A percentile compares a stretch with the other conserved stretches of the same genome.
Conservation (phyloP, 2,329 filamentous ascomycete species). For the Fusarium incarnatum region DNA sequence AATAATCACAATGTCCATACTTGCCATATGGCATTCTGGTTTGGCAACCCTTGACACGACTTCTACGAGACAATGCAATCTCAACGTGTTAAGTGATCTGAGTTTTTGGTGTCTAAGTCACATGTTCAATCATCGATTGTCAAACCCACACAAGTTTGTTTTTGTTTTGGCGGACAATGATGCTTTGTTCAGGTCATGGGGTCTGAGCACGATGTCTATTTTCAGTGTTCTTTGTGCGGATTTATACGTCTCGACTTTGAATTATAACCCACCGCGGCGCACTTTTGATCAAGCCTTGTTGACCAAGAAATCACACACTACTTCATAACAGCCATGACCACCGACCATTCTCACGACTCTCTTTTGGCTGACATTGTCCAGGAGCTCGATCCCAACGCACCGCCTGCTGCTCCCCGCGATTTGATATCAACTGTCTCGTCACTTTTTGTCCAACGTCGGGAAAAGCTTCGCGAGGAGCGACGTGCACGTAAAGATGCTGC, state of each 20-base stretch:
- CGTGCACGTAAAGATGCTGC: background rate
- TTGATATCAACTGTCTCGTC: slow-evolving; percentile 22
- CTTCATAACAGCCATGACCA: background rate
- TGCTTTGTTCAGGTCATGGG: slow-evolving; percentile 9
- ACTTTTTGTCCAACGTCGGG: slow-evolving; percentile 12
- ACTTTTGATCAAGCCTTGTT: background rate
- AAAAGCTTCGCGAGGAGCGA: background rate
- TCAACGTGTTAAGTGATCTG: background rate
- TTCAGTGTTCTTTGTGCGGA: background rate
- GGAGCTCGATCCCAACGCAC: slow-evolving; percentile 1
- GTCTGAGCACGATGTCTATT: background rate
- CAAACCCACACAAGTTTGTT: background rate
- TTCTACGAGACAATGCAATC: background rate
- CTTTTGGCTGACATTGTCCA: background rate
- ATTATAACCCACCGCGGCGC: slow-evolving; percentile 8
- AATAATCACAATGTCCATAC: slow-evolving; percentile 15
- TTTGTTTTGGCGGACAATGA: background rate
- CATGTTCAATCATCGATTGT: background rate
- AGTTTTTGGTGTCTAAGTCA: background rate
- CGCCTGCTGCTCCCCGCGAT: slow-evolving; percentile 22
- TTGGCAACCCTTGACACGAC: background rate
- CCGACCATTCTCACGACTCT: background rate
- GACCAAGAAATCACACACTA: background rate
- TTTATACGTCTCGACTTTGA: background rate
- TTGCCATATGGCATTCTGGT: background rate